These are phyloP conservation scores for Lathyrus oleraceus DNA, from an alignment of 306 rosid species.

Conservation along the genomic window DNA sequence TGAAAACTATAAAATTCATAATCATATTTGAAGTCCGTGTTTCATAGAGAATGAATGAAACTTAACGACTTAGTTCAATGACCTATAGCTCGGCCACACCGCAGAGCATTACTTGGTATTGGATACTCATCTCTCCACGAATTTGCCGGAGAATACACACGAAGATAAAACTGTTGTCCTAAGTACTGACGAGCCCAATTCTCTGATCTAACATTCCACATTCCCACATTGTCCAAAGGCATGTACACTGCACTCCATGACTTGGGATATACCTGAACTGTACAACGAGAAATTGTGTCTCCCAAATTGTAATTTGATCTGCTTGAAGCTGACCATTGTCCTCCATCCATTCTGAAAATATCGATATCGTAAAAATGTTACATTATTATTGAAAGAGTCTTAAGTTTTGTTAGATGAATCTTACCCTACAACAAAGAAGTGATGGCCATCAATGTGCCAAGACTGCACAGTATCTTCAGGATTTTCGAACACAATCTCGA, in stretches of 20 bases:
- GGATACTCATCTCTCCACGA: conserved; percentile 95
- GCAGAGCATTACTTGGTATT: conserved; percentile 71
- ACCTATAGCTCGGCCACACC: conserved; percentile 65
- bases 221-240: conserved; percentile 93
- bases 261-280: conserved; percentile 88
- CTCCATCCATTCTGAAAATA: conserved; percentile 86
- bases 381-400: neutral
- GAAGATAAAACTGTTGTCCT: conserved; percentile 83
- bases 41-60: neutral
- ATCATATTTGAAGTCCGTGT: neutral
- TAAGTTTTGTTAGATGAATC: conserved; percentile 21
- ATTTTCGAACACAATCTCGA: conserved; percentile 77
- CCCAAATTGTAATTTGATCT: conserved; percentile 66
- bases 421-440: conserved; percentile 79
- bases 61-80: conserved; percentile 1
- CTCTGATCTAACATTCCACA: conserved; percentile 90
- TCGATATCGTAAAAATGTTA: neutral
- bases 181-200: conserved; percentile 79
- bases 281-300: conserved; percentile 79
- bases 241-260: conserved; percentile 88
- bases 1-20: neutral
- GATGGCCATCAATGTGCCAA: conserved; percentile 89
- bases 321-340: conserved; percentile 73
- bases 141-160: conserved; percentile 77
- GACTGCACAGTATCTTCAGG: conserved; percentile 70